These are phyloP conservation scores for Collybia nuda DNA, from an alignment of 768 basidiomycete species.

Conservation along the genomic window DNA sequence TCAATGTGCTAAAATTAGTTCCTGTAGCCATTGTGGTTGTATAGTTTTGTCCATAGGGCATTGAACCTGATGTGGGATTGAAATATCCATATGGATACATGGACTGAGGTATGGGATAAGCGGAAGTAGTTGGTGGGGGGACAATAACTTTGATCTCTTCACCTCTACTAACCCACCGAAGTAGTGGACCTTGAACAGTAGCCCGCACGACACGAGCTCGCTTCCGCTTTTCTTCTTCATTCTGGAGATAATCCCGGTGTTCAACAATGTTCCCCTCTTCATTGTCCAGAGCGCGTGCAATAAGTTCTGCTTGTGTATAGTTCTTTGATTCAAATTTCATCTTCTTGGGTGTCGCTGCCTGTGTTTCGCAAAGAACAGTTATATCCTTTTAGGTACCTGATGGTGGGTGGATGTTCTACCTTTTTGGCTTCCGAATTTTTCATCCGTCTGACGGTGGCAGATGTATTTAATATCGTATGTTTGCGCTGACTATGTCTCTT, in stretches of 20 bases:
- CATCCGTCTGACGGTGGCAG: constrained; percentile 62
- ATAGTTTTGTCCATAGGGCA: constrained; percentile 13
- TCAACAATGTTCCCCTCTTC: constrained; percentile 84
- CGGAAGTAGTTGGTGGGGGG: constrained; percentile 28
- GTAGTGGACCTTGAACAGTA: constrained; percentile 61
- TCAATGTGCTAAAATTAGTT: constrained; percentile 5
- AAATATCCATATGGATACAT: constrained; percentile 8
- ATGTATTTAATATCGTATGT: constrained; percentile 71
- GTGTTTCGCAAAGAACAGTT: not conserved
- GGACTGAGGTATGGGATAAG: constrained; percentile 12
- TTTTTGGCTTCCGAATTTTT: constrained; percentile 65
- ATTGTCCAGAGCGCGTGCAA: constrained; percentile 79
- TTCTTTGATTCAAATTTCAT: constrained; percentile 47
- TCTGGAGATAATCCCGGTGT: constrained; percentile 73
- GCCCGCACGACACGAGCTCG: constrained; percentile 62
- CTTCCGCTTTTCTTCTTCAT: constrained; percentile 82
- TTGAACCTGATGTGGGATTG: constrained; percentile 11
- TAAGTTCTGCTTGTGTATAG: constrained; percentile 81
- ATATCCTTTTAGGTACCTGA: not conserved
- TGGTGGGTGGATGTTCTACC: constrained; percentile 29
- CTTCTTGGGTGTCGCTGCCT: constrained; percentile 68
- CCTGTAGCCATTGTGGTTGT: constrained; percentile 10
- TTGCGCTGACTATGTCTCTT: constrained; percentile 62
- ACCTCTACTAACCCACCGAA: constrained; percentile 68
- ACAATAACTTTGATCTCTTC: constrained; percentile 56